Evolutionary conservation across 306 rosid genomes (phyloP).

Genomic region (Cucurbita argyrosperma): DNA sequence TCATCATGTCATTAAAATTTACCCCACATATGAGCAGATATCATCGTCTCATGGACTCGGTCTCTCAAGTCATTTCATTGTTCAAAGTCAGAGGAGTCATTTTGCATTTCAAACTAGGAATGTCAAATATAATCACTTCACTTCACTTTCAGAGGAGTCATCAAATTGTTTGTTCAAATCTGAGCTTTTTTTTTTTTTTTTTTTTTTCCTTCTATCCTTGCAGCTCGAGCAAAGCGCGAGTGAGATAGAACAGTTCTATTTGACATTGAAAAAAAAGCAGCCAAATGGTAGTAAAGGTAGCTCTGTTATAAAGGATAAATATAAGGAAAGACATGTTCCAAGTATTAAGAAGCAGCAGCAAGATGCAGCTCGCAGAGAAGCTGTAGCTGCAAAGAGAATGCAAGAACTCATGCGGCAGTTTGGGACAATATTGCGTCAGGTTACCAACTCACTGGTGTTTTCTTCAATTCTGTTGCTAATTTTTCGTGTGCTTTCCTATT

Average conservation of each 20-base stretch:
- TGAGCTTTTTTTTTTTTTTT: background rate
- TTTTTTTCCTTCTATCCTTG: slow-evolving; percentile 3
- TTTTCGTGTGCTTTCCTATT: background rate
- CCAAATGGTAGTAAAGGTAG: slow-evolving; percentile 32
- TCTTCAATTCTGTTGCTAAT: background rate
- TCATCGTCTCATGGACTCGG: background rate
- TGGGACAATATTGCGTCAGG: slow-evolving; percentile 81
- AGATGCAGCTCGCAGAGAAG: slow-evolving; percentile 65
- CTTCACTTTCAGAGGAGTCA: too few species aligned
- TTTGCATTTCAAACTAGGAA: too few species aligned
- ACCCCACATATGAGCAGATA: background rate
- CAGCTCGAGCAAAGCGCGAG: slow-evolving; percentile 61
- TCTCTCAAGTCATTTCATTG: too few species aligned
- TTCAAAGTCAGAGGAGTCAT: too few species aligned
- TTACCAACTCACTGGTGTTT: slow-evolving; percentile 6
- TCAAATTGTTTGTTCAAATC: background rate
- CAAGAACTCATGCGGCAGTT: slow-evolving; percentile 83
- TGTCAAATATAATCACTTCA: background rate
- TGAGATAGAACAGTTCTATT: slow-evolving; percentile 46
- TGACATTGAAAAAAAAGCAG: slow-evolving; percentile 25
- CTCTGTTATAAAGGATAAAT: slow-evolving; percentile 43
- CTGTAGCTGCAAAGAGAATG: slow-evolving; percentile 77
- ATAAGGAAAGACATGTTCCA: slow-evolving; percentile 52
- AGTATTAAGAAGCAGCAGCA: slow-evolving; percentile 68
- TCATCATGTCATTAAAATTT: background rate